A percentile compares a stretch with the other conserved stretches of the same genome.
Conservation (phyloP, 257 asterid species). For the Catharanthus roseus region DNA sequence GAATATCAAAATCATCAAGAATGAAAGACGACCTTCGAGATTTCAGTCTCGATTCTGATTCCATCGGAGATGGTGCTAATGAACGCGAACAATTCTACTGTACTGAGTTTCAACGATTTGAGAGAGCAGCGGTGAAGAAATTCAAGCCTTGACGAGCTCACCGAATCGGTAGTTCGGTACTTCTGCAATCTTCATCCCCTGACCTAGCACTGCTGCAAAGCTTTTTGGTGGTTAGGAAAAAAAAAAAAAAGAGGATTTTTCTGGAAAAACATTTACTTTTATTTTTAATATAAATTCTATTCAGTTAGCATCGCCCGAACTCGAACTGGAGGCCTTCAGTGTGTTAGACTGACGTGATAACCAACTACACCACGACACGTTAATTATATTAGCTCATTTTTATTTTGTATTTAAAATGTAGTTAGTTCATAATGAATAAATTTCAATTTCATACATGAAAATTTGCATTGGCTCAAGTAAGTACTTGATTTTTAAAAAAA, state of each 20-base stretch:
- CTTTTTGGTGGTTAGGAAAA: background rate
- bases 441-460: too few relatives aligned
- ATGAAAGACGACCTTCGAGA: conserved; percentile 10
- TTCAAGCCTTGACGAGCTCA: conserved; percentile 14
- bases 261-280: too few relatives aligned
- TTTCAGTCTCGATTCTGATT: conserved; percentile 15
- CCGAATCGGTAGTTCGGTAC: background rate
- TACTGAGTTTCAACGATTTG: conserved; percentile 22
- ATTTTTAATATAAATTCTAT: too few relatives aligned
- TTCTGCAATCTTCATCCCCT: background rate
- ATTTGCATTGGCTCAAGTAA: too few relatives aligned
- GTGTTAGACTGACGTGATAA: conserved; percentile 32
- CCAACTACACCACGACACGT: background rate
- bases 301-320: too few relatives aligned
- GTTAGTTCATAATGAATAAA: too few relatives aligned
- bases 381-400: too few relatives aligned
- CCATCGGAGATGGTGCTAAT: background rate
- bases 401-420: too few relatives aligned
- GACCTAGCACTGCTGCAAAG: background rate
- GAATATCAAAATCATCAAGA: background rate
- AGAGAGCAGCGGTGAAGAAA: conserved; percentile 18
- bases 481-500: too few relatives aligned
- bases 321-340: conserved; percentile 92
- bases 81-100: background rate
- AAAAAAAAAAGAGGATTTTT: too few relatives aligned